Conservation (phyloP, 2,329 filamentous ascomycete species). For the Phialemoniopsis sp. region DNA sequence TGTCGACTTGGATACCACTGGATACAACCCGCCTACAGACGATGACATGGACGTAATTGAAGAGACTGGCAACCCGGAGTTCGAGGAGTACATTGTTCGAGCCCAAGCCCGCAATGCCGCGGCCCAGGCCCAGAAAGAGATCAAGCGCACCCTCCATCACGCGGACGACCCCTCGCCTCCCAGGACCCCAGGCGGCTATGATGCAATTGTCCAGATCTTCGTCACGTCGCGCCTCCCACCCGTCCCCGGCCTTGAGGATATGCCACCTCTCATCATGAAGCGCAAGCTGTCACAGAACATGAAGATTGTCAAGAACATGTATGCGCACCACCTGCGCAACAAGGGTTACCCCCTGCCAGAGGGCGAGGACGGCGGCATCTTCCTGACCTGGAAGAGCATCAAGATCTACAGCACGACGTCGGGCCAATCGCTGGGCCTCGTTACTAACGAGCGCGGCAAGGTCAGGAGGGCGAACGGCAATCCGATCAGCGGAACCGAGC, state of each 20-base stretch:
- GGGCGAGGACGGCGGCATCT: conserved; percentile 46
- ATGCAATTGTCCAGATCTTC: conserved; percentile 57
- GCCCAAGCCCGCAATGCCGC: conserved; percentile 5
- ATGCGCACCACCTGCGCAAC: conserved; percentile 61
- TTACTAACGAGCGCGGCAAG: conserved; percentile 36
- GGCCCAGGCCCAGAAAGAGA: too few species aligned
- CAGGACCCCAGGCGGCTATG: conserved; percentile 14
- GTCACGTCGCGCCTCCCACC: conserved; percentile 67
- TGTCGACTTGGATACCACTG: too few species aligned
- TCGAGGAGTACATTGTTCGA: conserved; percentile 12
- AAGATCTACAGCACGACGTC: conserved; percentile 74
- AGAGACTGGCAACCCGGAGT: conserved; percentile 9
- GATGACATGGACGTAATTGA: conserved; percentile 9
- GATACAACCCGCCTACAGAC: neutral
- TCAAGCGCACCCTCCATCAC: conserved; percentile 4
- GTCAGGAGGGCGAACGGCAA: conserved; percentile 27
- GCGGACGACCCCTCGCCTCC: neutral
- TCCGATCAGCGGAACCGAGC: neutral
- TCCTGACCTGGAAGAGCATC: conserved; percentile 75
- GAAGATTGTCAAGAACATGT: conserved; percentile 62
- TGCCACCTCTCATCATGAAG: conserved; percentile 48
- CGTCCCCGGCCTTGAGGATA: conserved; percentile 28
- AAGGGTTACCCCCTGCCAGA: conserved; percentile 27
- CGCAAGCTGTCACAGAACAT: conserved; percentile 66
- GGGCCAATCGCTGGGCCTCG: conserved; percentile 62